Conservation (phyloP, 148 eudicot genomes). For the Dysphania ambrosioides region DNA sequence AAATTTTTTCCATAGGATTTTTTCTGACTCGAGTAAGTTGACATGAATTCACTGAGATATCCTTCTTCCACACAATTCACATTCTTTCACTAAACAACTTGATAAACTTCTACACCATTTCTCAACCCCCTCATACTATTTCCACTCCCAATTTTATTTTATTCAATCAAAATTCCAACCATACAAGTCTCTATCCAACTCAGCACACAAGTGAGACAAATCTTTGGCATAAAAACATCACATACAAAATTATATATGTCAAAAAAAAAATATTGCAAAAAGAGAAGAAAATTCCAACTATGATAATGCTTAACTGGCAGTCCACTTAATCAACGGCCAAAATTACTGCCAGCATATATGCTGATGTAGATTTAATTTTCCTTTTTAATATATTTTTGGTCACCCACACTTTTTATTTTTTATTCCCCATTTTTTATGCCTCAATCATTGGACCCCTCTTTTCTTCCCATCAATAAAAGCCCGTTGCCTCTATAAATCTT, state of each 20-base stretch:
- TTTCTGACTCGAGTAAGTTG: too few relatives aligned
- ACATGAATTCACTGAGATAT: too few relatives aligned
- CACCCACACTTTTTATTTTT: background rate
- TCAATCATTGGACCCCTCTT: conserved; percentile 27
- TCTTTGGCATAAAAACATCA: background rate
- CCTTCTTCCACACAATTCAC: too few relatives aligned
- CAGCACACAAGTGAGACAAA: conserved; percentile 9
- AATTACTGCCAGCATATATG: conserved; percentile 25
- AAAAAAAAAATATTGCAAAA: background rate
- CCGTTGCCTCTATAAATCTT: background rate
- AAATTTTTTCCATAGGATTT: too few relatives aligned
- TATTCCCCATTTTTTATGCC: background rate
- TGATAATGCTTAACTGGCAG: conserved; percentile 28
- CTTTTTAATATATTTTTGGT: background rate
- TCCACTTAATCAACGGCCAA: conserved; percentile 27
- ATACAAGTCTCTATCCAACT: background rate
- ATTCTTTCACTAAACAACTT: background rate
- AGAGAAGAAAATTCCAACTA: conserved; percentile 2
- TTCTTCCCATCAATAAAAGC: conserved; percentile 17
- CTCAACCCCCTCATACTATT: background rate
- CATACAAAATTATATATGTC: background rate
- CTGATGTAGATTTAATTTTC: conserved; percentile 24
- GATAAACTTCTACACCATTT: background rate
- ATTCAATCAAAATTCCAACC: background rate
- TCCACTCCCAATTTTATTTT: background rate